A percentile compares a stretch with the other conserved stretches of the same genome.
Conservation (phyloP, 2,329 filamentous ascomycete species). For the Pyrenochaeta sp. region DNA sequence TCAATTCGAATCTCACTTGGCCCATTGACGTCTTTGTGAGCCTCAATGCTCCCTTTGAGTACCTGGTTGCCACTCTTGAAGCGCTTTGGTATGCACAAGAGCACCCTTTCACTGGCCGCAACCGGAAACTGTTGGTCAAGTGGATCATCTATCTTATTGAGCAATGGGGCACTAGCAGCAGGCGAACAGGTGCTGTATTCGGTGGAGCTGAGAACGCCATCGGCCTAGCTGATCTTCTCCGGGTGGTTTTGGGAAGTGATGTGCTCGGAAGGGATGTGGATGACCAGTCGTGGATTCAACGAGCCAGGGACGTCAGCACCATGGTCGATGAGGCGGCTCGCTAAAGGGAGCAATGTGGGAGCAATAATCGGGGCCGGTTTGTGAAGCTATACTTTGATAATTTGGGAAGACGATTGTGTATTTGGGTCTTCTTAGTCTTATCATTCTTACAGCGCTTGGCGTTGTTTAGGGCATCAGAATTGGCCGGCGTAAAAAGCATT, state of each 20-base stretch:
- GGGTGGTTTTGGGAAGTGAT: slow-evolving; percentile 54
- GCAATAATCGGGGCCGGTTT: not conserved
- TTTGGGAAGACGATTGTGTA: slow-evolving; percentile 7
- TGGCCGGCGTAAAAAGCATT: slow-evolving; percentile 29
- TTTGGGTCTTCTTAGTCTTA: slow-evolving; percentile 15
- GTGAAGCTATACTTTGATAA: slow-evolving; percentile 2
- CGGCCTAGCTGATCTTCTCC: slow-evolving; percentile 46
- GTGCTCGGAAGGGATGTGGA: slow-evolving; percentile 46
- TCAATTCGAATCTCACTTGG: slow-evolving; percentile 57
- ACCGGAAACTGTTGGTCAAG: slow-evolving; percentile 64
- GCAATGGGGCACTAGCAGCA: slow-evolving; percentile 67
- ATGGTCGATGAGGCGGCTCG: slow-evolving; percentile 40
- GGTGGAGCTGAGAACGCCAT: slow-evolving; percentile 66
- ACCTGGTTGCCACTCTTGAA: slow-evolving; percentile 68
- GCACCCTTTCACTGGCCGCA: slow-evolving; percentile 66
- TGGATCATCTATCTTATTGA: slow-evolving; percentile 69
- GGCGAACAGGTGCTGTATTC: slow-evolving; percentile 62
- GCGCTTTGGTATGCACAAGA: slow-evolving; percentile 72
- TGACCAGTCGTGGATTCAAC: slow-evolving; percentile 44
- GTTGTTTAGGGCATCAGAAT: slow-evolving; percentile 36
- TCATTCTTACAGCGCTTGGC: slow-evolving; percentile 37
- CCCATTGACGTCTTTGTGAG: slow-evolving; percentile 71
- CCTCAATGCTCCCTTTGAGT: slow-evolving; percentile 67
- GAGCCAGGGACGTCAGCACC: slow-evolving; percentile 33
- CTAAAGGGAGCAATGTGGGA: slow-evolving; percentile 7